Evolutionary conservation across 345 rosid species (phyloP), one percentile per base, ranked within the genome.

Genomic region (Citropsis articulata): DNA sequence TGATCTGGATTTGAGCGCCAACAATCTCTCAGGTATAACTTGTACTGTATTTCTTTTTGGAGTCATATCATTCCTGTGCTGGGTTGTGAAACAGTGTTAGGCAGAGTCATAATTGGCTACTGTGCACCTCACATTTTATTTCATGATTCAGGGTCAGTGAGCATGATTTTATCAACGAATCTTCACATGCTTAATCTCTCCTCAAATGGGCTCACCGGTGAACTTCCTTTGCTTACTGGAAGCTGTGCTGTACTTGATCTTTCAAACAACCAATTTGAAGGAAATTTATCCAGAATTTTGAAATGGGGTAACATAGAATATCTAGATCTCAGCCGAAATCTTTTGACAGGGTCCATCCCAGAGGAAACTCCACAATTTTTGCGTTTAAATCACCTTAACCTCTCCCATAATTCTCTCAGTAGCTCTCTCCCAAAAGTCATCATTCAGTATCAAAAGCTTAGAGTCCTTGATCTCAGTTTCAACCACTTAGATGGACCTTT

Each of bases 291-390:
- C 30, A 84, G 91, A 85, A 89, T 90, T 75, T 77, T 81, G 68
- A 92, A 90, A 76, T 96, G 99, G 98, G 97, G 90, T 27, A 84
- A 87, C 84, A 79, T 96, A 48, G 95, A 94, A 66, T 90, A 88
- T 70, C 91, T 96, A 76, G 99, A 96, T 90, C 93, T 96, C 79
- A 96, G 99, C 87, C 88, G 56, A 78, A 96, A 96, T 80, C 90
- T 19, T 73, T 84, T 96, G 84, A 83, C 83, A 14, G 99, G 99
- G 69, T 30, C 86, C 18, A 86, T 94, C 65, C 98, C 99, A 22
- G 97, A 93, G 75, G 85, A 79, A 64, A 84, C 92, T 38, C 90
- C 94, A 1, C 97, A 92, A 83, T 91, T 93, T 81, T 80, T 96
- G 81, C 97, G 99, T 61, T 84, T 95, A 77, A 92, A 94, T 86